These are phyloP conservation scores for Penicillium bovifimosum DNA, from an alignment of 495 filamentous ascomycete species.

Conservation along the genomic window DNA sequence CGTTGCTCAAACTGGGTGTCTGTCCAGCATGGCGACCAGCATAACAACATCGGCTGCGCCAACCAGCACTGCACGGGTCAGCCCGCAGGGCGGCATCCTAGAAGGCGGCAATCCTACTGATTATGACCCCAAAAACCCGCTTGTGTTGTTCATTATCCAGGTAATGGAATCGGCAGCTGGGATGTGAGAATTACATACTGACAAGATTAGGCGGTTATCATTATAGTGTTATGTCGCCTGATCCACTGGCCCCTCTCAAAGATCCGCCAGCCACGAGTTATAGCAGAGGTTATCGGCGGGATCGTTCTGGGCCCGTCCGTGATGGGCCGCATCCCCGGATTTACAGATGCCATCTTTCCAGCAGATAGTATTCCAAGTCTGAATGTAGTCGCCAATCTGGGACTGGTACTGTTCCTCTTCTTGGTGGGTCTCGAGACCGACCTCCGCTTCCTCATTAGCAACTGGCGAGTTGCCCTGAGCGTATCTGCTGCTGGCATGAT, in stretches of 20 bases:
- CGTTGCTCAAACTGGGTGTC: neutral
- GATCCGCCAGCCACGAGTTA: conserved; percentile 85
- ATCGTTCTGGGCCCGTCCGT: conserved; percentile 87
- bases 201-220: conserved; percentile 65
- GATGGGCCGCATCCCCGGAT: conserved; percentile 77
- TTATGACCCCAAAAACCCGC: conserved; percentile 76
- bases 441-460: conserved; percentile 72
- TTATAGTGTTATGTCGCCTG: conserved; percentile 82
- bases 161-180: conserved; percentile 34
- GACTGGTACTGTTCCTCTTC: conserved; percentile 87
- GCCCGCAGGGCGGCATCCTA: conserved; percentile 53
- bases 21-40: conserved; percentile 10
- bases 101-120: conserved; percentile 66
- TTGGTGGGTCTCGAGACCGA: conserved; percentile 91
- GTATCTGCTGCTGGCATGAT: conserved; percentile 85
- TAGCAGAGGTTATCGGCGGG: conserved; percentile 92
- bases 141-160: conserved; percentile 93
- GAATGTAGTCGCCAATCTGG: conserved; percentile 81
- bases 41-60: conserved; percentile 3
- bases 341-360: conserved; percentile 73
- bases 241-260: conserved; percentile 81
- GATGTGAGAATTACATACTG: neutral
- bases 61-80: conserved; percentile 9
- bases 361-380: conserved; percentile 65
- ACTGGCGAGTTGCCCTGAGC: conserved; percentile 79